Base-by-base conservation (phyloP, 208 protist species). In the Naegleria lovaniensis region DNA sequence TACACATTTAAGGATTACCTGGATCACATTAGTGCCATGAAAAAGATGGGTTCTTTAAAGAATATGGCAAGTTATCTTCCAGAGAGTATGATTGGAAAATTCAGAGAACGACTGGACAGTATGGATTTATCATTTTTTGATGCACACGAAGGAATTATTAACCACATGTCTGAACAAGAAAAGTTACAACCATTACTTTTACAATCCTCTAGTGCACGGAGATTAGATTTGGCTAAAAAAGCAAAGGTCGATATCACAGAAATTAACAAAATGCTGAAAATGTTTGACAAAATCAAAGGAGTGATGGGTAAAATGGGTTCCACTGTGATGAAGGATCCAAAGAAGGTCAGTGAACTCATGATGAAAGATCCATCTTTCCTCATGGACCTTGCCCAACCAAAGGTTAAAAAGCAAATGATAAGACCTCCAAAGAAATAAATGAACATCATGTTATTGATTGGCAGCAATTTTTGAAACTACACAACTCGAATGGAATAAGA, bases 51-150 rank as follows among this genome's bases (percentile, higher is more conserved):
- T 9, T 39, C 11, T 48, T 19, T 85, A 19, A 39, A 85, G 25
- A 85, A 85, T 48, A 83, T 83, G 75, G 75, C 75, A 16, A 40
- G n/a, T 39, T 83, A 83, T n/a, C 22, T 83, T n/a, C 75, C 75
- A 40, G 75, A 39, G 13, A 11, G 33, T 6, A 36, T 83, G 19
- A 39, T n/a, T 83, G n/a, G 55, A 29, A 67, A 67, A 67, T 67
- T 67, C 13, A 67, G 55, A 67, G 55, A 67, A 29, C 4, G 22
- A 83, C 39, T 83, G 75, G 75, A 83, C 9, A 83, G 33, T 83
- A 83, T 83, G 22, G 75, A n/a, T 15, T n/a, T 40, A 36, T n/a
- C 22, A 39, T 40, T 39, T 5, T 36, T 83, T 83, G 75, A n/a
- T 40, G 33, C 13, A 19, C 75, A 83, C 11, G 75, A 39, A 40